These are phyloP conservation scores for Zopfia rhizophila DNA, from an alignment of 2,329 filamentous ascomycete species.

Conservation along the genomic window DNA sequence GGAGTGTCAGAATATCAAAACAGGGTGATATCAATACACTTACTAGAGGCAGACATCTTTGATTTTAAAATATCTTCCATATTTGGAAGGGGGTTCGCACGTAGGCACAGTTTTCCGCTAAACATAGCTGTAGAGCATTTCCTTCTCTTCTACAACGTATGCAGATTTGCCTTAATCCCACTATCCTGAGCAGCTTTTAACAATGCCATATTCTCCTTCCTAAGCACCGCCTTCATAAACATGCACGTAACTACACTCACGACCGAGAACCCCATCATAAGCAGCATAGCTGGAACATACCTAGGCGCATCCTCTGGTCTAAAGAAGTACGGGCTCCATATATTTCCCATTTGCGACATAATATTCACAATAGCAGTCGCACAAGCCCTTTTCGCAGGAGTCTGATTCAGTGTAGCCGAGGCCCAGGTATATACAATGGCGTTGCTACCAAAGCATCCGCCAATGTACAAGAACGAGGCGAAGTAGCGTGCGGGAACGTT, in stretches of 20 bases:
- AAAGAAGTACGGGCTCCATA: slow-evolving; percentile 21
- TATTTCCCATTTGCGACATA: slow-evolving; percentile 18
- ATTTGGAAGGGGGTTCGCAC: no score
- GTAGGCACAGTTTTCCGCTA: no score
- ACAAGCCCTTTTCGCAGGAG: slow-evolving; percentile 17
- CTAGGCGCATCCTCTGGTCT: slow-evolving; percentile 13
- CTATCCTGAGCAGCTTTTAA: no score
- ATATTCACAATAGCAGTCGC: slow-evolving; percentile 23
- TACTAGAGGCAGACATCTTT: no score
- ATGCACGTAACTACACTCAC: slow-evolving; percentile 14
- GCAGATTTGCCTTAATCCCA: no score
- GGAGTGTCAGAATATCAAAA: no score
- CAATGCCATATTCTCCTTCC: slow-evolving; percentile 37
- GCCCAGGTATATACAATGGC: slow-evolving; percentile 4
- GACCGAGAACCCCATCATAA: slow-evolving; percentile 16
- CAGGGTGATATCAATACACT: no score
- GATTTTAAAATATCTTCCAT: no score
- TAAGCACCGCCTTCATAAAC: slow-evolving; percentile 16
- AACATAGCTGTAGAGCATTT: no score
- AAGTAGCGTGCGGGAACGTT: slow-evolving; percentile 1
- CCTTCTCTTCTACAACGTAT: no score
- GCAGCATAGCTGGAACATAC: slow-evolving; percentile 16
- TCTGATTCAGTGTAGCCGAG: slow-evolving; percentile 13
- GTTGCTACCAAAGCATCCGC: slow-evolving; percentile 5
- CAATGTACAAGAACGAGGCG: slow-evolving; percentile 8